phyloP scores from a whole-genome alignment of 129 eudicot species.

The Flaveria ramosissima region DNA sequence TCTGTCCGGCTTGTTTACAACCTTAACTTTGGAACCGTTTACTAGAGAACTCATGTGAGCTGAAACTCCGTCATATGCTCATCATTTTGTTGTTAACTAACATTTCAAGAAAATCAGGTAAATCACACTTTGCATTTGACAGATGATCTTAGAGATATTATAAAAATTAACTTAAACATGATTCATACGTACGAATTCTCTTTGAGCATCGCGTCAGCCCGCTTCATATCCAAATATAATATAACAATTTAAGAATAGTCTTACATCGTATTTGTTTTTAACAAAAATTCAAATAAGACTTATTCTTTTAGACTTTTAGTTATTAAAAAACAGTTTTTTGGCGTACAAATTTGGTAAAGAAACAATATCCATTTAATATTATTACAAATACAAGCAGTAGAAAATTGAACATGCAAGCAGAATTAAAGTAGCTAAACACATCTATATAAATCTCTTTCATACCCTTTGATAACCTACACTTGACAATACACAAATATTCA shows the following conservation, averaged over 20 bases:
- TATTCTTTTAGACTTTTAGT: not conserved
- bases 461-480: conserved; percentile 10
- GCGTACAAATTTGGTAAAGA: not conserved
- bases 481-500: conserved; percentile 3
- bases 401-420: not conserved
- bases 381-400: not conserved
- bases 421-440: not conserved
- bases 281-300: not conserved
- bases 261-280: not conserved
- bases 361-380: not conserved
- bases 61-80: no score
- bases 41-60: no score
- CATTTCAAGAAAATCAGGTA: no score
- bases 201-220: no score
- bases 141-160: no score
- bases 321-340: not conserved
- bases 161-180: no score
- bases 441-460: conserved; percentile 21
- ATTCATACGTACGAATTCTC: no score
- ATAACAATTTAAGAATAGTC: not conserved
- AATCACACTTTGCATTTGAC: no score
- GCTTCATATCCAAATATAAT: not conserved
- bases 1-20: no score
- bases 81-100: no score
- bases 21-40: no score